Evolutionary conservation across 306 rosid genomes (phyloP).

Genomic region (Adenanthera pavonina): DNA sequence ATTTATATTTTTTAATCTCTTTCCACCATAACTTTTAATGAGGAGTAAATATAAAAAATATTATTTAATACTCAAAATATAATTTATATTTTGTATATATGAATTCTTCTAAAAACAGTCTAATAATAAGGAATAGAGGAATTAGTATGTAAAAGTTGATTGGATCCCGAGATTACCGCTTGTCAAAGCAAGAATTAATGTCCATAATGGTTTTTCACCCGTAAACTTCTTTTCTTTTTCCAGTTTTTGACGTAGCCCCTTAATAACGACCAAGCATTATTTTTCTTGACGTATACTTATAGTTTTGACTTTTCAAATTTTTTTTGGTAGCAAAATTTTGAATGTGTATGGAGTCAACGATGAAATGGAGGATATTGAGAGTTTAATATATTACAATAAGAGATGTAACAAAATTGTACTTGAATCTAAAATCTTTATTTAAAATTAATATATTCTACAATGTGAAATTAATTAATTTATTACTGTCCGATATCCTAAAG

Average conservation of each 20-base stretch:
- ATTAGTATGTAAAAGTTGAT: slow-evolving; percentile 17
- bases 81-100: no score
- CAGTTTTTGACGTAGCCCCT: slow-evolving; percentile 41
- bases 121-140: no score
- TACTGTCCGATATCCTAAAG: not conserved
- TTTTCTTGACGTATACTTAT: not conserved
- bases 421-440: not conserved
- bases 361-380: not conserved
- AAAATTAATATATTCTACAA: not conserved
- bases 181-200: slow-evolving; percentile 16
- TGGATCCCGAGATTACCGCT: no score
- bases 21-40: no score
- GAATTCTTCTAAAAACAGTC: no score
- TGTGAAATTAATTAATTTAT: not conserved
- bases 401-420: not conserved
- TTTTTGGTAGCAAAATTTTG: not conserved
- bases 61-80: no score
- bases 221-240: not conserved
- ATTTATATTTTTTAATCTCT: no score
- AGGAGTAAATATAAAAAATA: no score
- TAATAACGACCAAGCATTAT: not conserved
- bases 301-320: not conserved
- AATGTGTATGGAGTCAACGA: not conserved
- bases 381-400: not conserved
- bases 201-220: not conserved